phyloP scores from a whole-genome alignment of 495 filamentous ascomycete species.

The Penicillium cataractarum region DNA sequence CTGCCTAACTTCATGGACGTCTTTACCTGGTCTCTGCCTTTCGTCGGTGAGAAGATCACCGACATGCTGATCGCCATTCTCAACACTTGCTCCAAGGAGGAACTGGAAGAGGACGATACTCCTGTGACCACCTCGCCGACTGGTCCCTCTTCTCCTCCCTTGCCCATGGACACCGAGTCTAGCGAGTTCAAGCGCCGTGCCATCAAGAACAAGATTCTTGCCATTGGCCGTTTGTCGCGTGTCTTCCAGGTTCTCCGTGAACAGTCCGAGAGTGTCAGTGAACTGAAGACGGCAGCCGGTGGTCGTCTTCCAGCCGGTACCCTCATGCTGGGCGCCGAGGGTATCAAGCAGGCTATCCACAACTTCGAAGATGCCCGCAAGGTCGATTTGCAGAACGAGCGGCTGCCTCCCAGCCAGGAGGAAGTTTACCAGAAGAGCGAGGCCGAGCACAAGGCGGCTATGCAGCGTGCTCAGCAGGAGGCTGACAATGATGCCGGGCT shows the following conservation, averaged over 20 bases:
- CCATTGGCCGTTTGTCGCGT: conserved; percentile 93
- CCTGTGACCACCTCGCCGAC: conserved; percentile 60
- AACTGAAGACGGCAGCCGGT: conserved; percentile 94
- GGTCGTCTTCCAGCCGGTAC: conserved; percentile 93
- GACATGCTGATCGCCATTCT: conserved; percentile 99
- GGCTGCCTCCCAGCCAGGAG: conserved; percentile 87
- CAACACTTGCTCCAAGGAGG: conserved; percentile 96
- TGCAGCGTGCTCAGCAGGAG: conserved; percentile 81
- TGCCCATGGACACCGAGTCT: conserved; percentile 74
- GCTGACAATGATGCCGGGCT: conserved; percentile 90
- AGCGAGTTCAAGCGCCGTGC: conserved; percentile 91
- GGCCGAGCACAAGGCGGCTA: conserved; percentile 75
- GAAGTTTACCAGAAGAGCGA: conserved; percentile 81
- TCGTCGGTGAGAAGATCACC: conserved; percentile 98
- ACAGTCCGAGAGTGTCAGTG: conserved; percentile 94
- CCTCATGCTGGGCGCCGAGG: conserved; percentile 96
- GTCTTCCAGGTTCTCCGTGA: conserved; percentile 98
- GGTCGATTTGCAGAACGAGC: conserved; percentile 96
- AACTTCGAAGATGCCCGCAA: conserved; percentile 98
- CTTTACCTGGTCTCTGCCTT: conserved; percentile 98
- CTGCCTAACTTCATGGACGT: conserved; percentile 99
- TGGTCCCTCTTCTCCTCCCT: conserved; percentile 71
- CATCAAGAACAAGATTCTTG: conserved; percentile 99
- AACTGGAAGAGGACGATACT: conserved; percentile 85
- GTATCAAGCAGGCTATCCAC: conserved; percentile 98